Percentiles rank a stretch among this genome's conserved stretches.
These are phyloP conservation scores for Lachnellula occidentalis DNA, from an alignment of 2,329 filamentous ascomycete species.

Conservation along the genomic window DNA sequence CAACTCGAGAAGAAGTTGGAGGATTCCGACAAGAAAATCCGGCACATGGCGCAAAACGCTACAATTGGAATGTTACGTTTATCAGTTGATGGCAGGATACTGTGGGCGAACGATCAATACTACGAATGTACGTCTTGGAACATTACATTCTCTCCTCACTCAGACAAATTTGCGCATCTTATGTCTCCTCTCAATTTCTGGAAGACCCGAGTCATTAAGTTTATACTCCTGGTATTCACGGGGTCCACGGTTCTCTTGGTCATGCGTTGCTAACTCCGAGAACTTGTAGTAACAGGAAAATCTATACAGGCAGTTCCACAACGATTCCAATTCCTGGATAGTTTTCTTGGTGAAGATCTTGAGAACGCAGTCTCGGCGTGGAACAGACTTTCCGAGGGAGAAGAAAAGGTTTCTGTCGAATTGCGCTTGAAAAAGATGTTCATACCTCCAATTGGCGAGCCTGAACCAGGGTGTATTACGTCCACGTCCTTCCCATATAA, in stretches of 20 bases:
- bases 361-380: conserved; percentile 15
- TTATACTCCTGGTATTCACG: too few species aligned
- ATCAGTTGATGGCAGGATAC: not conserved
- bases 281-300: conserved; percentile 1
- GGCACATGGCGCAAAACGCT: conserved; percentile 28
- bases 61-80: conserved; percentile 27
- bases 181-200: too few species aligned
- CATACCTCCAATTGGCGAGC: conserved; percentile 22
- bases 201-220: too few species aligned
- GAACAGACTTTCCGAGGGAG: conserved; percentile 17
- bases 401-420: conserved; percentile 18
- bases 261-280: too few species aligned
- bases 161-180: too few species aligned
- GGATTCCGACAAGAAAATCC: conserved; percentile 18
- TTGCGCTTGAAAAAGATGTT: conserved; percentile 25
- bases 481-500: conserved; percentile 21
- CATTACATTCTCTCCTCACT: too few species aligned
- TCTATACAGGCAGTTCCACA: not conserved
- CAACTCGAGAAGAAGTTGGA: conserved; percentile 18
- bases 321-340: conserved; percentile 18
- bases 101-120: not conserved
- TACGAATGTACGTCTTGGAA: not conserved
- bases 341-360: conserved; percentile 21
- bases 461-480: conserved; percentile 22
- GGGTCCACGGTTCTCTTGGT: too few species aligned